Evolutionary conservation across 1,284 basidiomycete genomes (phyloP).

Genomic region (Athelia sp.): DNA sequence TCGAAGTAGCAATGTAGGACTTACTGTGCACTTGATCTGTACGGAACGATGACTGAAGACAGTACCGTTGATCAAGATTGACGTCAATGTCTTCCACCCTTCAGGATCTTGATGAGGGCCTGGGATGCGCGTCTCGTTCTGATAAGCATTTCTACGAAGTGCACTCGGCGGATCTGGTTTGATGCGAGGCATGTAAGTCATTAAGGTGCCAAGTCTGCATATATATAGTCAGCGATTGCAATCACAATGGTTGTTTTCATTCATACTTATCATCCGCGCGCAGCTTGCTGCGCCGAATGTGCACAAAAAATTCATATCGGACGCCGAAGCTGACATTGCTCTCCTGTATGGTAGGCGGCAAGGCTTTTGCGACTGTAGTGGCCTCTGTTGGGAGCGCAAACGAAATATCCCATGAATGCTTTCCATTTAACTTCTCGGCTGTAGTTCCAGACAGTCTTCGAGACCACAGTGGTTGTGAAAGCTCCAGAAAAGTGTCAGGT

Average conservation of each 20-base stretch:
- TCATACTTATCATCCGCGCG: slow-evolving; percentile 34
- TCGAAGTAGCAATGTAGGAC: slow-evolving; percentile 8
- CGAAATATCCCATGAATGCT: slow-evolving; percentile 34
- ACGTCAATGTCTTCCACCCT: slow-evolving; percentile 39
- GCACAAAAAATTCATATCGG: slow-evolving; percentile 40
- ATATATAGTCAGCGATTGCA: neutral
- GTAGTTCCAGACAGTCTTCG: too few species aligned
- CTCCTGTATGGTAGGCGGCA: slow-evolving; percentile 46
- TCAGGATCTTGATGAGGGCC: slow-evolving; percentile 39
- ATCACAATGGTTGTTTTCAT: neutral
- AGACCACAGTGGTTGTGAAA: neutral
- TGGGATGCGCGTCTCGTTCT: slow-evolving; percentile 34
- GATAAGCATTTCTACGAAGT: slow-evolving; percentile 43
- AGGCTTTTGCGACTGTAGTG: slow-evolving; percentile 17
- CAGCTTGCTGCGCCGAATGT: slow-evolving; percentile 38
- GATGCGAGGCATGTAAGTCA: slow-evolving; percentile 42
- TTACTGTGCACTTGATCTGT: slow-evolving; percentile 37
- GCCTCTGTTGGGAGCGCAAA: slow-evolving; percentile 34
- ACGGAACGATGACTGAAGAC: slow-evolving; percentile 34
- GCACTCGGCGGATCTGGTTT: slow-evolving; percentile 38
- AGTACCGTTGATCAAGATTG: slow-evolving; percentile 33
- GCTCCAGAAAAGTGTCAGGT: neutral
- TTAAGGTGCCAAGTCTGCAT: slow-evolving; percentile 40
- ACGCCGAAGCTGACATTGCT: slow-evolving; percentile 37
- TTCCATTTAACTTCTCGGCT: slow-evolving; percentile 32